Base-by-base conservation (phyloP, 2,329 filamentous ascomycete genomes). In the Leptoxyphium fumago region DNA sequence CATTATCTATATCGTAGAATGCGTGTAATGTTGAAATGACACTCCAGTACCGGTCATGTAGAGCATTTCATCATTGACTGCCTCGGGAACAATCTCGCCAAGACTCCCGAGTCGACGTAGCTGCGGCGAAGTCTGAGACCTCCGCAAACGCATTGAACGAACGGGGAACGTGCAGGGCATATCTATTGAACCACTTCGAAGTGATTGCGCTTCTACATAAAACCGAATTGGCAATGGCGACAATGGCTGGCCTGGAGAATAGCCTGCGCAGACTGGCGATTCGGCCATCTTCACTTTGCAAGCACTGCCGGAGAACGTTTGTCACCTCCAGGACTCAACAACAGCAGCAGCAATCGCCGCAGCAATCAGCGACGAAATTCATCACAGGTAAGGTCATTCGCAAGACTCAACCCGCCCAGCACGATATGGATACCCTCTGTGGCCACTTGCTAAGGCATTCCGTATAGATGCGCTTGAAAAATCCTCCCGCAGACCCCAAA, bases 301-400 rank as follows among this genome's bases (percentile, higher is more conserved):
- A 43, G 14, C 53, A 58, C 49, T 60, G 56, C 36, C 50, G 54
- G 13, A 46, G 55, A 34, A 47, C 50, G 3, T 48, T 57, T 40
- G 45, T 49, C 15, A 52, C 54, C 10, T 43, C 50, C 6, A 45
- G 50, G n/a, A 42, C 47, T 41, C 45, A 39, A 39, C 48, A 40
- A 29, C 46, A 48, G 26, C 49, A 50, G 41, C 50, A 52, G 45
- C 51, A 51, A 39, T 53, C 50, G 17, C 52, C 54, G 14, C 50
- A 52, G 45, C 51, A 51, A 41, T 53, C 50, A 17, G 53, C 54
- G 15, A 56, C 54, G 7, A 26, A 26, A 26, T 26, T 26, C 21
- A 26, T 26, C 21, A 26, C 21, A 26, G 21, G 21, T 26, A 26
- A 3, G 21, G 21, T 26, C 4, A 26, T 26, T 7, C 21, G 48